phyloP scores from a whole-genome alignment of 352 stramenopile genomes.

The Pythium aphanidermatum region DNA sequence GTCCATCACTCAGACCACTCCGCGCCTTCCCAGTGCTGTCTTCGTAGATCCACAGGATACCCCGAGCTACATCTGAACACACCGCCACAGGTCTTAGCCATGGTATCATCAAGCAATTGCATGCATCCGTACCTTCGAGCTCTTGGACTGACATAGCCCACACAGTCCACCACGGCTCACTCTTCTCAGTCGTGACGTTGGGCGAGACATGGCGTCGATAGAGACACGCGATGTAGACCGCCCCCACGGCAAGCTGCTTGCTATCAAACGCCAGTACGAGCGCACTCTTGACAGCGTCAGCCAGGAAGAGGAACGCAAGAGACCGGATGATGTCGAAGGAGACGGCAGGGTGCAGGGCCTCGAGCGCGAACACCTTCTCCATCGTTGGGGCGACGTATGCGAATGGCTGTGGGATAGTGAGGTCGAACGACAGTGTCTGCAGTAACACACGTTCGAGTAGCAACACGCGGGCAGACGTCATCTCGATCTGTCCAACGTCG shows the following conservation, averaged over 20 bases:
- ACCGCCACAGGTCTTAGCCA: too few species aligned
- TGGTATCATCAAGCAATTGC: neutral
- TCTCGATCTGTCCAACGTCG: slow-evolving; percentile 64
- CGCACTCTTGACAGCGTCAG: slow-evolving; percentile 50
- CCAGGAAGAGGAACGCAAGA: slow-evolving; percentile 47
- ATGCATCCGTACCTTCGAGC: slow-evolving; percentile 32
- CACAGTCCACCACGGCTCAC: slow-evolving; percentile 68
- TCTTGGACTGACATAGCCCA: slow-evolving; percentile 38
- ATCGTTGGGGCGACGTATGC: slow-evolving; percentile 48
- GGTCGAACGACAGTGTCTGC: slow-evolving; percentile 69
- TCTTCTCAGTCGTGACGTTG: slow-evolving; percentile 57
- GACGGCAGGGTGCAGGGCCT: slow-evolving; percentile 49
- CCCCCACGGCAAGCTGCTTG: slow-evolving; percentile 43
- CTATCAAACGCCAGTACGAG: slow-evolving; percentile 50
- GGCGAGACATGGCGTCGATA: slow-evolving; percentile 43
- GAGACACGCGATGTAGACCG: slow-evolving; percentile 66
- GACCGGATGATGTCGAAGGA: slow-evolving; percentile 39
- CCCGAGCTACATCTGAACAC: slow-evolving; percentile 35
- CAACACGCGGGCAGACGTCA: slow-evolving; percentile 50
- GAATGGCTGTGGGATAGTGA: slow-evolving; percentile 62
- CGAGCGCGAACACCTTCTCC: slow-evolving; percentile 46
- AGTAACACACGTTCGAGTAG: slow-evolving; percentile 67
- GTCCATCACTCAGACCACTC: slow-evolving; percentile 31
- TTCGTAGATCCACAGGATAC: slow-evolving; percentile 66
- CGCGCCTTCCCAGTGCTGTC: slow-evolving; percentile 26